Percentiles rank a stretch among this genome's conserved stretches.
Conservation (phyloP, 805 yeast species). For the Lipomyces spencermartinsiae region DNA sequence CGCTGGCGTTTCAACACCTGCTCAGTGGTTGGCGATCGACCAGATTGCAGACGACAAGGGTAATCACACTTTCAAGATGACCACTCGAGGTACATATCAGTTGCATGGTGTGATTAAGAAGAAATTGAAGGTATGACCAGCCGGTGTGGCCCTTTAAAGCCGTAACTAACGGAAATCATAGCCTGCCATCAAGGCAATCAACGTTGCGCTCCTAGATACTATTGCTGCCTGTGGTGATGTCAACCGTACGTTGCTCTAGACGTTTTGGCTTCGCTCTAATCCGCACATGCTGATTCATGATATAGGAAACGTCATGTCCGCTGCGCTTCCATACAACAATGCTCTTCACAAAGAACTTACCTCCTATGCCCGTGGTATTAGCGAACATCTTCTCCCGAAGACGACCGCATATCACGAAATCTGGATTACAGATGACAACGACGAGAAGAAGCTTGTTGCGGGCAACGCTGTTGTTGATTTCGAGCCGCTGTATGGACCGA, state of each 20-base stretch:
- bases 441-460: slow-evolving; percentile 79
- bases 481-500: slow-evolving; percentile 87
- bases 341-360: slow-evolving; percentile 79
- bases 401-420: slow-evolving; percentile 97
- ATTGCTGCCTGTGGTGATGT: slow-evolving; percentile 99
- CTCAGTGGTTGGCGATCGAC: slow-evolving; percentile 87
- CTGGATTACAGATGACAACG: slow-evolving; percentile 82
- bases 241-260: slow-evolving; percentile 58
- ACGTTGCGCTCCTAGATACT: slow-evolving; percentile 87
- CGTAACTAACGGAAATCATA: background rate
- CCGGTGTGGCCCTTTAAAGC: background rate
- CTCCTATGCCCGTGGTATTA: slow-evolving; percentile 64
- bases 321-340: slow-evolving; percentile 87
- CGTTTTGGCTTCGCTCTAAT: background rate
- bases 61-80: slow-evolving; percentile 90
- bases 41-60: slow-evolving; percentile 80
- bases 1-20: slow-evolving; percentile 87
- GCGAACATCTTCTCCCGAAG: slow-evolving; percentile 83
- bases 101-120: slow-evolving; percentile 93
- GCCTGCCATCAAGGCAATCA: slow-evolving; percentile 91
- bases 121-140: slow-evolving; percentile 62
- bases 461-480: slow-evolving; percentile 81
- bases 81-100: slow-evolving; percentile 97
- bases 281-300: background rate
- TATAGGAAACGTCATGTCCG: slow-evolving; percentile 76